These are phyloP conservation scores for Coemansia furcata DNA, from an alignment of 192 early-diverging fungal species.

Conservation along the genomic window DNA sequence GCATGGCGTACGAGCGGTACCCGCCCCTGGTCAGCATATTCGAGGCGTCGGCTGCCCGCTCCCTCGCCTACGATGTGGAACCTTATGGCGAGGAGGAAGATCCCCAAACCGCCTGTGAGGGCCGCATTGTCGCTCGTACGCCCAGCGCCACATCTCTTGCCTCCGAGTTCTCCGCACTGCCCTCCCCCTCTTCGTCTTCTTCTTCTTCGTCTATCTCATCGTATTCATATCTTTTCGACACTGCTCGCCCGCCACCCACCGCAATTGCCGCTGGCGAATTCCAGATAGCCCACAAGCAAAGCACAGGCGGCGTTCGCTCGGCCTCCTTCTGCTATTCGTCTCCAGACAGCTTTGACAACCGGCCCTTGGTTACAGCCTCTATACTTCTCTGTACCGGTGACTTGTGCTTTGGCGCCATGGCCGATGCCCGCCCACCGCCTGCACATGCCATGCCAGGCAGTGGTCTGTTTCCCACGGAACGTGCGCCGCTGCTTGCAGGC, in stretches of 20 bases:
- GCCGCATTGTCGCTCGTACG: neutral
- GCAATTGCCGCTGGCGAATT: neutral
- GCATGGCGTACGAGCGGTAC: constrained; percentile 46
- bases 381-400: constrained; percentile 1
- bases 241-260: constrained; percentile 23
- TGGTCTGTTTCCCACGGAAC: constrained; percentile 2
- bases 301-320: neutral
- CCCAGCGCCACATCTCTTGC: constrained; percentile 28
- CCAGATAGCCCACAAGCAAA: neutral
- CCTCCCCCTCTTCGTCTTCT: constrained; percentile 14
- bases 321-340: neutral
- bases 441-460: neutral
- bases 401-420: neutral
- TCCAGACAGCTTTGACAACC: neutral
- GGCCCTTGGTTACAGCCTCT: neutral
- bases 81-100: neutral
- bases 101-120: neutral
- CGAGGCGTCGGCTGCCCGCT: constrained; percentile 8
- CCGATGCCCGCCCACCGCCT: neutral
- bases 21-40: constrained; percentile 53
- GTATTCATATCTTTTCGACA: constrained; percentile 50
- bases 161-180: constrained; percentile 19
- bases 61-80: neutral
- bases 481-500: constrained; percentile 16
- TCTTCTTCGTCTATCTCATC: constrained; percentile 40